Evolutionary conservation across 2,329 filamentous ascomycete species (phyloP).

Genomic region (Teratosphaeria zuluensis): DNA sequence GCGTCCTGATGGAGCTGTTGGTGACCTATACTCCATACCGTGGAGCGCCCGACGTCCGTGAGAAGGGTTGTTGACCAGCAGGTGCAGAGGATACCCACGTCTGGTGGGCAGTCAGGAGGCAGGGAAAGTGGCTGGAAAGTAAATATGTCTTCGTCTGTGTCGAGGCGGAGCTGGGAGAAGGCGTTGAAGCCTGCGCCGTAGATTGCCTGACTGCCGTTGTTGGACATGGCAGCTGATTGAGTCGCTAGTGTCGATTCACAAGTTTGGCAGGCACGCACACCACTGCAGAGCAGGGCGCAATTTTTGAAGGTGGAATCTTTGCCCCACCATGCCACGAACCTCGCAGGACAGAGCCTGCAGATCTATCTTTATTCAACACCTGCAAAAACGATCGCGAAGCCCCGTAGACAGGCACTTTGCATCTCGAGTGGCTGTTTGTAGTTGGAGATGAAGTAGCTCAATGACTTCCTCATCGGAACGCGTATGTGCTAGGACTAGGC

Average conservation of each 20-base stretch:
- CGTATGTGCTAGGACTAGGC: no score
- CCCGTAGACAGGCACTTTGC: no score
- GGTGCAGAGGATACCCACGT: constrained; percentile 16
- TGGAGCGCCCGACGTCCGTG: background rate
- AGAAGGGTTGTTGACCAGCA: constrained; percentile 25
- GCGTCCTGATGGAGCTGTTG: constrained; percentile 8
- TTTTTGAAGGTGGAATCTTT: background rate
- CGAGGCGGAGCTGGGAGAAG: constrained; percentile 15
- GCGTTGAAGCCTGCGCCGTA: constrained; percentile 23
- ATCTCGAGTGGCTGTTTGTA: no score
- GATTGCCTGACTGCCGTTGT: background rate
- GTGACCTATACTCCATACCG: constrained; percentile 8
- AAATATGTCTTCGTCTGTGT: constrained; percentile 9
- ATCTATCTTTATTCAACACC: no score
- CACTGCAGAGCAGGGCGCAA: no score
- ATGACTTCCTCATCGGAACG: no score
- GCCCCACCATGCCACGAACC: background rate
- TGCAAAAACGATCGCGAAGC: no score
- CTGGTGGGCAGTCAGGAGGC: background rate
- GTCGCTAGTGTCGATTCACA: no score
- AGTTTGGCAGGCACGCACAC: no score
- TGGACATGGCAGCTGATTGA: no score
- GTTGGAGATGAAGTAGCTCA: no score
- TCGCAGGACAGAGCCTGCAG: no score
- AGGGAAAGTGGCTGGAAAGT: constrained; percentile 5